Evolutionary conservation across 306 rosid species (phyloP), one percentile per base, ranked within the genome.

Genomic region (Acmispon strigosus): DNA sequence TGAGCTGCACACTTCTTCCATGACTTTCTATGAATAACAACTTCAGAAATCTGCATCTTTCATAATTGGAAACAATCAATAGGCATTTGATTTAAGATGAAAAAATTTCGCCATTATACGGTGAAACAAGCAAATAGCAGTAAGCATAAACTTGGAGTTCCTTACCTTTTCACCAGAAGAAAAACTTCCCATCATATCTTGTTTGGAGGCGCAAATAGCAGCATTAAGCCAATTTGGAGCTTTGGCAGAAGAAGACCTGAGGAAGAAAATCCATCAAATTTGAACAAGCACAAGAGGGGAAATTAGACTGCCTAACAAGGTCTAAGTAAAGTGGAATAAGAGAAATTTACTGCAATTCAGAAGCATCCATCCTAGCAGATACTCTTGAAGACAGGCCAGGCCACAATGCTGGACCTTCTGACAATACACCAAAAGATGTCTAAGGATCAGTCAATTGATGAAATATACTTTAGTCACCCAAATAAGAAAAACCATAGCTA

Each of bases 1-100:
- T 91, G 97, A 57, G 81, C 72, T 34, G 87, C 89, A 69, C 89
- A 87, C 70, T 76, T 87, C 87, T 87, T 92, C 82, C 82, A 72
- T 15, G 76, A 41, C 42, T 29, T 83, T 71, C 74, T 81, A 41
- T 52, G 76, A 29, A 13, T 8, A 5, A 34, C 49, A 58, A 53
- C 66, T 67, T 70, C 62, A 0, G 79, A 61, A 43, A 67, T 74
- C 96, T 87, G 90, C 68, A 47, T 2, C 24, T 29, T 54, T 61
- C 62, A 65, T 34, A 34, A 63, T 53, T 43, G 42, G 22, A 45
- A 76, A 56, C 47, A 76, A 60, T 48, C 15, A 65, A 15, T 32
- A 60, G 48, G 52, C n/a, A 4, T 66, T 57, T 55, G 43, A 78
- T 32, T 19, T 54, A 44, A 16, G 39, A 37, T 62, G 54, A 19